Base-by-base conservation (phyloP, 2,329 filamentous ascomycete genomes). In the Elsinoe arachidis region DNA sequence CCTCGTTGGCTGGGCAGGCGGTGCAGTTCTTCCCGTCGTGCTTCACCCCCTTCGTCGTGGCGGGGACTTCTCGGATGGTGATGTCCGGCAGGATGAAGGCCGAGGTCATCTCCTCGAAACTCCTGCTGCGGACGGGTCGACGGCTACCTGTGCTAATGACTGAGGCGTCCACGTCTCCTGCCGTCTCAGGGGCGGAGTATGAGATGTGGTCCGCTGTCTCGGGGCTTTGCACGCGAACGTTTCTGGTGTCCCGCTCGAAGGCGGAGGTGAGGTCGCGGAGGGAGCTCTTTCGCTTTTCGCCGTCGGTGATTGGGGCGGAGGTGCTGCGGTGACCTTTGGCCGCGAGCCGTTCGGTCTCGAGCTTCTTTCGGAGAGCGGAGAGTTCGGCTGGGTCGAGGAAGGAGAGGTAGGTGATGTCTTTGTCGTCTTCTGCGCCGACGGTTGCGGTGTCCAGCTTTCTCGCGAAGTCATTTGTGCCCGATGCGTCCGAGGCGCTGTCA, bases 21-120 rank as follows among this genome's bases (percentile, higher is more conserved):
- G 77, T 80, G 68, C 81, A 84, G 62, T 79, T 79, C 44, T 74
- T 72, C 35, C 76, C 72, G 62, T 80, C 73, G 60, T 82, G 79
- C 26, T 74, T 61, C 60, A 63, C 56, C 30, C 63, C 58, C 35
- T 63, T 61, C 2, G 21, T 30, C 39, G 12, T 34, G 5, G 58
- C 64, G 26, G 26, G 26, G 41, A 64, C 61, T 47, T 47, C 15
- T 41, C 53, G 55, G 55, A 57, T 60, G 12, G 55, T 55, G 56
- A 59, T 37, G 38, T 41, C 49, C 2, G 60, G 47, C 11, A 55
- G 62, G 65, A 65, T 67, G 65, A 44, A 84, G 69, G 17, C 81
- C 84, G 63, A 85, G 82, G 62, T 85, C 58, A 66, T 65, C 12
- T 65, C 67, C 58, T 83, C 80, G 23, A 75, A 73, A 12, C 73